Evolutionary conservation across 306 rosid species (phyloP).

Genomic region (Mucuna pruriens): DNA sequence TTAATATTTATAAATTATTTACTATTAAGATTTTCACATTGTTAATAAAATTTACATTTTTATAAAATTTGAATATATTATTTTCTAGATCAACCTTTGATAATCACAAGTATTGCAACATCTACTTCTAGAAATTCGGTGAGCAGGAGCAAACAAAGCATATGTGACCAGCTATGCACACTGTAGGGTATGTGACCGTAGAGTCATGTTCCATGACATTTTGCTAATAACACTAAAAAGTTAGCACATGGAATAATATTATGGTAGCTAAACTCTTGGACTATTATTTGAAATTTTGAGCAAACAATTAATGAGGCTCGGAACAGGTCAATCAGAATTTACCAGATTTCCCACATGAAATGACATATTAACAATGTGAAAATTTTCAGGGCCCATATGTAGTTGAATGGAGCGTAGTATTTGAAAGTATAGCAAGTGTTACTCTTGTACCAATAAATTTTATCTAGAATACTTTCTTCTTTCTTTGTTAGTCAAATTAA

Average conservation of each 20-base stretch:
- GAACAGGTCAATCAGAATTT: not conserved
- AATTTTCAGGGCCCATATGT: not conserved
- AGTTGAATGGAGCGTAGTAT: not conserved
- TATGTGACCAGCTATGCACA: not conserved
- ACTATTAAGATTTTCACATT: no score
- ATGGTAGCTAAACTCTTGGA: conserved; percentile 32
- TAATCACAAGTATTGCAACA: conserved; percentile 22
- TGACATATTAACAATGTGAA: not conserved
- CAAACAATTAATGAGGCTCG: conserved; percentile 21
- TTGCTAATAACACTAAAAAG: not conserved
- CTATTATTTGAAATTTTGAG: conserved; percentile 22
- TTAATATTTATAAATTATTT: no score
- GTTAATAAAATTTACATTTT: no score
- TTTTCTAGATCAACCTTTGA: no score
- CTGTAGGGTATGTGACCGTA: conserved; percentile 19
- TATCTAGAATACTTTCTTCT: not conserved
- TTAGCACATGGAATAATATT: conserved; percentile 17
- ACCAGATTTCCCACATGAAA: conserved; percentile 22
- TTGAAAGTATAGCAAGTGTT: not conserved
- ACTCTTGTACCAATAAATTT: not conserved
- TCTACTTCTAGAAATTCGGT: conserved; percentile 43
- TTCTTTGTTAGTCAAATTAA: not conserved
- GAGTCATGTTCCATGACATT: not conserved
- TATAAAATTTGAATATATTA: no score
- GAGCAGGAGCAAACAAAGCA: not conserved